Evolutionary conservation across 2,329 filamentous ascomycete species (phyloP), one percentile per base, ranked within the genome.

Genomic region (Penicillium sp.): DNA sequence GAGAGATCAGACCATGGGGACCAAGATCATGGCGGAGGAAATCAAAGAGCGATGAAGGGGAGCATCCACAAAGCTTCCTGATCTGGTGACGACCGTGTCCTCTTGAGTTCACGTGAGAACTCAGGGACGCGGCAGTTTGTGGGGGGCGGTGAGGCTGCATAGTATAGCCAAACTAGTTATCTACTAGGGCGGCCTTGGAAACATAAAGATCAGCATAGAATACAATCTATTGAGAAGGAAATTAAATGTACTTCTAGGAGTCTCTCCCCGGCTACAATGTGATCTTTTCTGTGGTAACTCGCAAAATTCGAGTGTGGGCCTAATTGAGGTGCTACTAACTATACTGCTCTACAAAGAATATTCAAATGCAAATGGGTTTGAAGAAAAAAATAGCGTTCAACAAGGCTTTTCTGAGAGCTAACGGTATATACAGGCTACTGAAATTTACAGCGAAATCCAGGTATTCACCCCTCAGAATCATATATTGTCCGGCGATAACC

Each of bases 81-180:
- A 63, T 63, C 63, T 69, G 69, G 62, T 71, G 69, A 72, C 71
- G 70, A 72, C 70, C 69, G 70, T 72, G 70, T 72, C 70, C 70
- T 72, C 39, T 43, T 43, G 21, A 14, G 39, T 43, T 43, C 39
- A 43, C 39, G 39, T 43, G 39, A n/a, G n/a, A 28, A 28, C 37
- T 14, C 19, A 23, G 21, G 37, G 37, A 16, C 37, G 33, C 68
- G 51, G 28, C 48, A 52, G 37, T 50, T 50, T 49, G 23, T 42
- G 48, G 58, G 62, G 48, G 58, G 62, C 62, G 62, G 62, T 65
- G 62, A 64, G 49, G 5, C 4, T 36, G 5, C 16, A 16, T 18
- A 36, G 33, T 36, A 18, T 36, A 36, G 33, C 16, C 16, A 4
- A 18, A 7, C 33, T n/a, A n/a, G n/a, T n/a, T n/a, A n/a, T n/a